A percentile compares a stretch with the other conserved stretches of the same genome.
phyloP scores from a whole-genome alignment of 140 eudicot species.

The Flaveria floridana region DNA sequence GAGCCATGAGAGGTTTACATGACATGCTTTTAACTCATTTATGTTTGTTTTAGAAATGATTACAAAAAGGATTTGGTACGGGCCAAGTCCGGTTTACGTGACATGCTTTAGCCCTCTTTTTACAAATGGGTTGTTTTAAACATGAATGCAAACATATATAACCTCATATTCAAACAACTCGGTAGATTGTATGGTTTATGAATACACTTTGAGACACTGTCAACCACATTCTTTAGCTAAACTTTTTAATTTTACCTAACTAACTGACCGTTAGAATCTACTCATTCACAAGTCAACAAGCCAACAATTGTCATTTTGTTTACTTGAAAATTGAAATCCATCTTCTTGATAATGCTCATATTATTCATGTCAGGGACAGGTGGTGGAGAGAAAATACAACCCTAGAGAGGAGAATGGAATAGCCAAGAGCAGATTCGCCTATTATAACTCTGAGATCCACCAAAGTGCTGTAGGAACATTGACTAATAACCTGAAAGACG shows the following conservation, averaged over 20 bases:
- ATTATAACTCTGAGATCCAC: conserved; percentile 67
- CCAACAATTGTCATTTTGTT: conserved; percentile 8
- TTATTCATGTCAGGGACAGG: conserved; percentile 40
- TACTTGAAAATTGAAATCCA: background rate
- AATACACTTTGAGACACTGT: background rate
- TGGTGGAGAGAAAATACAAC: conserved; percentile 39
- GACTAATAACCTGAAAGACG: conserved; percentile 46
- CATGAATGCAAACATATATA: background rate
- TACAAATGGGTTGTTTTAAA: no score
- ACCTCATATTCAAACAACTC: background rate
- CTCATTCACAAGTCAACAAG: background rate
- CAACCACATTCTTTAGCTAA: background rate
- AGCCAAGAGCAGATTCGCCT: conserved; percentile 41
- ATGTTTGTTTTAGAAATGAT: background rate
- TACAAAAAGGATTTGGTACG: background rate
- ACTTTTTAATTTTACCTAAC: background rate
- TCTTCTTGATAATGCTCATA: conserved; percentile 16
- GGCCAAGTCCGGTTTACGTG: no score
- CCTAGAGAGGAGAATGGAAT: conserved; percentile 39
- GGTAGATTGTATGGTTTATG: background rate
- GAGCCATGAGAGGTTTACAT: background rate
- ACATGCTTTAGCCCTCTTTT: no score
- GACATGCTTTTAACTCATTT: background rate
- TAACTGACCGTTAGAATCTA: background rate
- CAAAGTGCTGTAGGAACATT: conserved; percentile 62